These are phyloP conservation scores for Candida glucosophila DNA, from an alignment of 1,139 yeast genomes.

Conservation along the genomic window DNA sequence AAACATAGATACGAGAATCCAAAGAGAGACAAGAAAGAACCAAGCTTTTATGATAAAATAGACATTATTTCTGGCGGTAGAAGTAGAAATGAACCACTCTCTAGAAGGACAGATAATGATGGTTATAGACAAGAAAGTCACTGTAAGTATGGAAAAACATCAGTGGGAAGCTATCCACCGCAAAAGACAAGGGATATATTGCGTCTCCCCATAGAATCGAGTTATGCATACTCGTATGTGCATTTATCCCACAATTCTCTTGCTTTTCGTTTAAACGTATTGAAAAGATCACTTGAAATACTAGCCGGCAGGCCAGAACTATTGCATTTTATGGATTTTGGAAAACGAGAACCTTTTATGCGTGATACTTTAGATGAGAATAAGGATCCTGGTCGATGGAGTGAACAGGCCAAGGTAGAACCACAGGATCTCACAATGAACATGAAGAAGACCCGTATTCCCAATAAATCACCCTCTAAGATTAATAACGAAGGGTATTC, in stretches of 20 bases:
- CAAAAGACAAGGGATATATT: slow-evolving; percentile 13
- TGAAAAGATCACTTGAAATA: slow-evolving; percentile 69
- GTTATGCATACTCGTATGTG: slow-evolving; percentile 81
- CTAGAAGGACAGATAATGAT: too few relatives aligned
- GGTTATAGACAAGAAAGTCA: too few relatives aligned
- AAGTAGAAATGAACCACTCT: too few relatives aligned
- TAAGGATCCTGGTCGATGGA: not conserved
- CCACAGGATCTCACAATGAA: not conserved
- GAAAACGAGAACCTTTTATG: slow-evolving; percentile 10
- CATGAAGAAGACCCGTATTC: slow-evolving; percentile 1
- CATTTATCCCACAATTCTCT: slow-evolving; percentile 73
- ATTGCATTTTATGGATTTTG: slow-evolving; percentile 18
- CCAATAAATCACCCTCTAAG: slow-evolving; percentile 1
- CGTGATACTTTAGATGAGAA: not conserved
- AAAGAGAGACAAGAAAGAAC: too few relatives aligned
- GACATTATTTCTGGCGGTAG: too few relatives aligned
- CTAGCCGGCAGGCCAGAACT: slow-evolving; percentile 55
- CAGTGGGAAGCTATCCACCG: slow-evolving; percentile 1
- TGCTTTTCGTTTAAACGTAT: slow-evolving; percentile 65
- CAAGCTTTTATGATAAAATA: too few relatives aligned
- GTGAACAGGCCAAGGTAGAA: not conserved
- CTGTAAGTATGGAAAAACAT: too few relatives aligned
- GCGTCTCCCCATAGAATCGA: slow-evolving; percentile 67
- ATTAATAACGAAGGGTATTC: not conserved
- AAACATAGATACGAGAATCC: too few relatives aligned